phyloP scores from a whole-genome alignment of 371 early-diverging fungal genomes.

The Circinella umbellata region DNA sequence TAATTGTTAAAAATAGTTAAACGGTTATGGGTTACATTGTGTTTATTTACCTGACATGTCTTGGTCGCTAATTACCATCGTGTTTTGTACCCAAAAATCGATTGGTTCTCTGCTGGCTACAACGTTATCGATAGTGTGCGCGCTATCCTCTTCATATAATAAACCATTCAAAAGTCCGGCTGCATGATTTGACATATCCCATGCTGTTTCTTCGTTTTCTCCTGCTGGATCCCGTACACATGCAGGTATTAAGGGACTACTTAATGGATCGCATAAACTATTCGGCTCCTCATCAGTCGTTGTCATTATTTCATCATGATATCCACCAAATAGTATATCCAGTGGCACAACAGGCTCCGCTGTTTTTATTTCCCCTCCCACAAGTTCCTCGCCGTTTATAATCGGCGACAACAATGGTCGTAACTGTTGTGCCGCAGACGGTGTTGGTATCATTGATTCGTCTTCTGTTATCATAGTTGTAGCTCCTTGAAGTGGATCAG shows the following conservation, averaged over 20 bases:
- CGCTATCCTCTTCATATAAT: background rate
- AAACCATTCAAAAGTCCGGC: constrained; percentile 5
- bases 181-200: constrained; percentile 4
- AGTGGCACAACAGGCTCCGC: background rate
- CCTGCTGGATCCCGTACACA: background rate
- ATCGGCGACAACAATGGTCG: background rate
- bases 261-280: constrained; percentile 2
- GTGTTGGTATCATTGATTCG: background rate
- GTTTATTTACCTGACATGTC: constrained; percentile 1
- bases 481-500: too few species aligned
- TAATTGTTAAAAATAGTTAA: background rate
- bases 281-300: background rate
- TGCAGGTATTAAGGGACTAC: constrained; percentile 1
- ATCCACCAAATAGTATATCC: background rate
- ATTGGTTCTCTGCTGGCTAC: background rate
- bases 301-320: background rate
- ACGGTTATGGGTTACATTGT: background rate
- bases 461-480: too few species aligned
- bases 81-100: constrained; percentile 5
- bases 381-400: background rate
- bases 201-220: background rate
- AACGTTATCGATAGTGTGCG: background rate
- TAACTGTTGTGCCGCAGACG: background rate
- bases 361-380: background rate
- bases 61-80: background rate